Percentiles rank a stretch among this genome's conserved stretches.
These are phyloP conservation scores for Corrigiola litoralis DNA, from an alignment of 179 eudicot genomes.

Conservation along the genomic window DNA sequence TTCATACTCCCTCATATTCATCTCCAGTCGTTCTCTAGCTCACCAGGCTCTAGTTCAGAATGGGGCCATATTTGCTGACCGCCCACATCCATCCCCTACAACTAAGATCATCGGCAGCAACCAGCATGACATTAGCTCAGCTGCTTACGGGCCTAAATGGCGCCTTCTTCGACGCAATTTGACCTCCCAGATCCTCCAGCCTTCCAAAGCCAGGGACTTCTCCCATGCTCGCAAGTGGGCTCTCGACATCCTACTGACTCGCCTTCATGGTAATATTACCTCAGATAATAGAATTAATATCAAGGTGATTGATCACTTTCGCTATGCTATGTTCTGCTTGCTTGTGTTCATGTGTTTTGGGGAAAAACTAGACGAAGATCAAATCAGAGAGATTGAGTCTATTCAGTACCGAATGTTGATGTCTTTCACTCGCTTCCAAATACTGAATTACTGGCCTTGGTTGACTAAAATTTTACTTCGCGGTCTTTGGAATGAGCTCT, in stretches of 20 bases:
- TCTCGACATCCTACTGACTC: background rate
- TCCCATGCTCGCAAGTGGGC: background rate
- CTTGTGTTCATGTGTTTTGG: slow-evolving; percentile 21
- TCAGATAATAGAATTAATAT: background rate
- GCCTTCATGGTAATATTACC: background rate
- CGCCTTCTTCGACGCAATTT: background rate
- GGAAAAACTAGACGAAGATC: slow-evolving; percentile 1
- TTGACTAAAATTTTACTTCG: slow-evolving; percentile 7
- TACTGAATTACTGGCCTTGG: slow-evolving; percentile 13
- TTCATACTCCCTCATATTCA: background rate
- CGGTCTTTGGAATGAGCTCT: slow-evolving; percentile 10
- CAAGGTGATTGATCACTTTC: slow-evolving; percentile 19
- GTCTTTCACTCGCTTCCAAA: background rate
- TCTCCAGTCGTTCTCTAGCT: background rate
- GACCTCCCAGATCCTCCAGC: background rate
- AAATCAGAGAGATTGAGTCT: slow-evolving; percentile 5
- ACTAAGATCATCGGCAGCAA: background rate
- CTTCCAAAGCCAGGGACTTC: background rate
- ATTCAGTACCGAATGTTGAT: background rate
- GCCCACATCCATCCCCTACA: background rate
- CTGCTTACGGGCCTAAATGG: background rate
- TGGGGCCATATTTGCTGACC: background rate
- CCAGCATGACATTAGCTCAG: background rate
- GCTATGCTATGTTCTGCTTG: slow-evolving; percentile 16
- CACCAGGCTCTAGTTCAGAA: background rate